Conservation (phyloP, 331 rosid species). For the Erythrophleum ivorense region DNA sequence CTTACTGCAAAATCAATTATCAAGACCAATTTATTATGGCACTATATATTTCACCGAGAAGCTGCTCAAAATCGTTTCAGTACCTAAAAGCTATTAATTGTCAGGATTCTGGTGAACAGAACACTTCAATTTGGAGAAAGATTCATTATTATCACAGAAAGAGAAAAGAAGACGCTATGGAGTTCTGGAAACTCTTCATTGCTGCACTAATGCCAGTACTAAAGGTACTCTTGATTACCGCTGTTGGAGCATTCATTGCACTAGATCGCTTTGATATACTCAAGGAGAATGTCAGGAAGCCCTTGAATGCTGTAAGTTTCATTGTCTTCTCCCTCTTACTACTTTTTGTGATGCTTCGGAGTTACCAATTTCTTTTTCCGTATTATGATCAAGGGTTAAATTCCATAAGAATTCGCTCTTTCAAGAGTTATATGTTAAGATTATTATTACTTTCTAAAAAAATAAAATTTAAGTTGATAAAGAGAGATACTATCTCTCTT, state of each 20-base stretch:
- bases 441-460: background rate
- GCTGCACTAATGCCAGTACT: background rate
- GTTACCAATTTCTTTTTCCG: too few species aligned
- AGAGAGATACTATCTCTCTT: background rate
- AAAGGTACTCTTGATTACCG: background rate
- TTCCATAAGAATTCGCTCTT: too few species aligned
- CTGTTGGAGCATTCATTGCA: background rate
- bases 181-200: background rate
- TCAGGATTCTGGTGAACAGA: background rate
- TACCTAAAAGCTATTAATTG: background rate
- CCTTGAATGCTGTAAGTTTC: background rate
- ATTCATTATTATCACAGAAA: background rate
- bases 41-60: background rate
- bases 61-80: background rate
- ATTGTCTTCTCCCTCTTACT: background rate
- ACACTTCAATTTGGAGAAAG: background rate
- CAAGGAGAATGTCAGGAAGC: background rate
- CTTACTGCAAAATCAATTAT: background rate
- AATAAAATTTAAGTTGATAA: background rate
- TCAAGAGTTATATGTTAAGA: too few species aligned
- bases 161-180: background rate
- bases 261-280: conserved; percentile 13
- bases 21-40: background rate
- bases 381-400: too few species aligned
- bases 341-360: too few species aligned